These are phyloP conservation scores for Aureobasidium uvarum DNA, from an alignment of 2,329 filamentous ascomycete species.

Conservation along the genomic window DNA sequence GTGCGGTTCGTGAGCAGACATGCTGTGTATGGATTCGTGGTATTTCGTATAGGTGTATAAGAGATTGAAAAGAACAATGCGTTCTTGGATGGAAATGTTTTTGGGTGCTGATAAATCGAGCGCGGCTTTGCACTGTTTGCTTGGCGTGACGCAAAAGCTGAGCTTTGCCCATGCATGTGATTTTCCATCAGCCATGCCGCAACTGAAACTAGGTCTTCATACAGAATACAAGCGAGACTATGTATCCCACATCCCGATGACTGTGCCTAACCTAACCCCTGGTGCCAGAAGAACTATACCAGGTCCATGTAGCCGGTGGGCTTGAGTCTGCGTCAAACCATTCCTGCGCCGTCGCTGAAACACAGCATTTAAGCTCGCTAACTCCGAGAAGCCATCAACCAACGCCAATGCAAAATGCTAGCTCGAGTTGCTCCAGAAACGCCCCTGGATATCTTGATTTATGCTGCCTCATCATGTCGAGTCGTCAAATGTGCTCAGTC, in stretches of 20 bases:
- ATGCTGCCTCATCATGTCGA: background rate
- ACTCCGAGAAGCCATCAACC: conserved; percentile 3
- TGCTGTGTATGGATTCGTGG: background rate
- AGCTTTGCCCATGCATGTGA: conserved; percentile 15
- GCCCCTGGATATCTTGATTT: background rate
- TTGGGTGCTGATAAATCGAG: conserved; percentile 25
- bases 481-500: conserved; percentile 27
- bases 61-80: background rate
- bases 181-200: background rate
- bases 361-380: background rate
- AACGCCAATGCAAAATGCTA: conserved; percentile 14
- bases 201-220: conserved; percentile 6
- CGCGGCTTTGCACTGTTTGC: conserved; percentile 21
- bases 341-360: background rate
- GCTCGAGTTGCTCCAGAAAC: background rate
- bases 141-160: conserved; percentile 14
- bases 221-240: background rate
- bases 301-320: background rate
- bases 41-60: background rate
- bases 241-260: background rate
- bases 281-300: background rate
- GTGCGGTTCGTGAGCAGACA: conserved; percentile 27
- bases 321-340: background rate
- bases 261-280: background rate
- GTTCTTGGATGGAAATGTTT: background rate